A percentile compares a stretch with the other conserved stretches of the same genome.
Conservation (phyloP, 2,329 filamentous ascomycete species). For the Ophiostoma piceae region DNA sequence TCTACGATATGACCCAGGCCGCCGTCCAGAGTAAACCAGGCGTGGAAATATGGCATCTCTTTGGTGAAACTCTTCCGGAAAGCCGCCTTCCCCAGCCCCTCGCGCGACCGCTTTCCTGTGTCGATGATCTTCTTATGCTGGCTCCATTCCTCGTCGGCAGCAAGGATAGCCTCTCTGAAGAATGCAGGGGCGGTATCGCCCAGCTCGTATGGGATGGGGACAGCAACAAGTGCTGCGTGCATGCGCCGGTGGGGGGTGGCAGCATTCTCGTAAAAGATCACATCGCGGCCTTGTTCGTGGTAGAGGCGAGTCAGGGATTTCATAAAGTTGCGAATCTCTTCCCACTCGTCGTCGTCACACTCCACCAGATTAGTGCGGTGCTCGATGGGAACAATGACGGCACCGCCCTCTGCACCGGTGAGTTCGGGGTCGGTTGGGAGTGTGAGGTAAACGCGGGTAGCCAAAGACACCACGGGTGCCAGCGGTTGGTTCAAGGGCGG, state of each 20-base stretch:
- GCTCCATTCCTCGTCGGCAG: constrained; percentile 85
- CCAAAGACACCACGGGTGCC: constrained; percentile 81
- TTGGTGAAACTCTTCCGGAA: constrained; percentile 81
- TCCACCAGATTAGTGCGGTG: constrained; percentile 89
- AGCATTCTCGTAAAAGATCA: constrained; percentile 97
- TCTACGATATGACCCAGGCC: constrained; percentile 91
- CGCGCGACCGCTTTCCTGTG: constrained; percentile 60
- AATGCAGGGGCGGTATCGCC: constrained; percentile 89
- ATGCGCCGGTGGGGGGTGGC: constrained; percentile 69
- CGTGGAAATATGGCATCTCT: constrained; percentile 98
- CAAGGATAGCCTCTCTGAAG: constrained; percentile 89
- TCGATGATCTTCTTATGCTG: constrained; percentile 95
- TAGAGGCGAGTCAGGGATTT: constrained; percentile 92
- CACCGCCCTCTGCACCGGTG: constrained; percentile 62
- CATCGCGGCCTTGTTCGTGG: constrained; percentile 83
- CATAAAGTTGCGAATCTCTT: constrained; percentile 98
- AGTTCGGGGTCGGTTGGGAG: constrained; percentile 86
- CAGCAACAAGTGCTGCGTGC: constrained; percentile 79
- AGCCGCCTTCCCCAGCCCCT: constrained; percentile 69
- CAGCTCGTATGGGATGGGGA: constrained; percentile 86
- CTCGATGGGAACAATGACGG: constrained; percentile 81
- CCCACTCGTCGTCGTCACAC: constrained; percentile 98
- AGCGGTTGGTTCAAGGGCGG: constrained; percentile 61
- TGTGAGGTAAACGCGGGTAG: constrained; percentile 79
- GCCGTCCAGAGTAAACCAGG: constrained; percentile 89